These are phyloP conservation scores for Ogataea methylovora DNA, from an alignment of 805 yeast species.

Conservation along the genomic window DNA sequence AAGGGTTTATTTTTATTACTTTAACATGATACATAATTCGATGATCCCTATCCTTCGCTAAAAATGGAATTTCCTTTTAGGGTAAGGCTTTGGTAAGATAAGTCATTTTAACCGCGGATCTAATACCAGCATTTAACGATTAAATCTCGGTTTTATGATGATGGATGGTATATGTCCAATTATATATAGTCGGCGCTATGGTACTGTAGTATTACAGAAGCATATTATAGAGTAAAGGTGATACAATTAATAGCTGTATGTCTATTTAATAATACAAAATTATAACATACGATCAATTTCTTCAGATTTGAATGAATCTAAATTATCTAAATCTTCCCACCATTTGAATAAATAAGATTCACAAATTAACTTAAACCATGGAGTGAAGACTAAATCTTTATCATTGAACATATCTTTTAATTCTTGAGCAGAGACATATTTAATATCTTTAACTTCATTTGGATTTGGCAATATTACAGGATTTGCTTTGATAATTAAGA, in stretches of 20 bases:
- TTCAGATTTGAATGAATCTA: constrained; percentile 42
- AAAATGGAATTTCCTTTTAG: too few species aligned
- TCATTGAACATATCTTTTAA: constrained; percentile 74
- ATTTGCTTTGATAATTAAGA: constrained; percentile 61
- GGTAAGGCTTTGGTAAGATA: too few species aligned
- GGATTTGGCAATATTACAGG: constrained; percentile 46
- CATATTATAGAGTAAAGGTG: too few species aligned
- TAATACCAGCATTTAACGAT: too few species aligned
- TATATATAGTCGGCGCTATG: too few species aligned
- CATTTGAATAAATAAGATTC: constrained; percentile 84
- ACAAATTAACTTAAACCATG: constrained; percentile 97
- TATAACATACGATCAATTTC: constrained; percentile 42
- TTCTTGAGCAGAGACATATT: constrained; percentile 63
- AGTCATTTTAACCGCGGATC: too few species aligned
- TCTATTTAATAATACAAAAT: background rate
- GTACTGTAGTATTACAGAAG: too few species aligned
- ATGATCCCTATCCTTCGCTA: too few species aligned
- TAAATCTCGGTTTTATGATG: too few species aligned
- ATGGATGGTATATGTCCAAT: too few species aligned
- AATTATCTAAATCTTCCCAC: constrained; percentile 75
- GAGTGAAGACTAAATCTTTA: constrained; percentile 64
- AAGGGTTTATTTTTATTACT: too few species aligned
- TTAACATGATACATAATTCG: too few species aligned
- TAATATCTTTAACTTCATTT: constrained; percentile 80
- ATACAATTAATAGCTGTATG: background rate